Evolutionary conservation across 768 basidiomycete species (phyloP).

Genomic region (Calvatia gigantea): DNA sequence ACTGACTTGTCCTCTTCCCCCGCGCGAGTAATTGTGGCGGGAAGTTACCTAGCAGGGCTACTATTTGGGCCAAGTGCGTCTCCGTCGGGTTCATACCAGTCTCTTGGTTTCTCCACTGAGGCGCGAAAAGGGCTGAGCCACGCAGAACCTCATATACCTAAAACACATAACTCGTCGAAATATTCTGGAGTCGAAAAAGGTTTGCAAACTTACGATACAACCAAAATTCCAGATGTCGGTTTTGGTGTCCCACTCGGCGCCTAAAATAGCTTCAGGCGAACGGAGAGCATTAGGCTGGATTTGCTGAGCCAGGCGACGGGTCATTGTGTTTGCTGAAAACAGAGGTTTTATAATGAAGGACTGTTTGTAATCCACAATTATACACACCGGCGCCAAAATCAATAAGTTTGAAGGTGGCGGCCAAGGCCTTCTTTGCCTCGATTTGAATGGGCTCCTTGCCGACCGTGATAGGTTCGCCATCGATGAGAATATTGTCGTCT

Average conservation of each 20-base stretch:
- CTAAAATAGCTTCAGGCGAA: constrained; percentile 41
- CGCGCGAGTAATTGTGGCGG: background rate
- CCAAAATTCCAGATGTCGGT: constrained; percentile 83
- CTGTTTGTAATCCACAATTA: background rate
- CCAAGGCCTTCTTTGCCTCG: background rate
- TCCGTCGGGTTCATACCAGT: background rate
- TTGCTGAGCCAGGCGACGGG: constrained; percentile 75
- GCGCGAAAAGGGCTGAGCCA: constrained; percentile 9
- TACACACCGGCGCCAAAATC: constrained; percentile 16
- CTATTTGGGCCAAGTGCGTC: background rate
- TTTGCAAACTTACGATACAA: constrained; percentile 49
- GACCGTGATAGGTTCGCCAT: background rate
- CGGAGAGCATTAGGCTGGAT: constrained; percentile 80
- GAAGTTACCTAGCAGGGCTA: background rate
- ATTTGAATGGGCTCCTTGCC: background rate
- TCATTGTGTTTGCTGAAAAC: constrained; percentile 48
- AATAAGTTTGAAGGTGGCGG: constrained; percentile 13
- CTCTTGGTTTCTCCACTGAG: background rate
- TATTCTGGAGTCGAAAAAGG: background rate
- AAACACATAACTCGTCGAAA: background rate
- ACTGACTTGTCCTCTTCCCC: background rate
- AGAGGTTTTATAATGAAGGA: background rate
- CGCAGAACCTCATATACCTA: constrained; percentile 18
- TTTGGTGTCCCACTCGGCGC: constrained; percentile 60
- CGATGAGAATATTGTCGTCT: constrained; percentile 17